A percentile compares a stretch with the other conserved stretches of the same genome.
phyloP scores from a whole-genome alignment of 2,329 filamentous ascomycete species.

The Atkinsonella texensis region DNA sequence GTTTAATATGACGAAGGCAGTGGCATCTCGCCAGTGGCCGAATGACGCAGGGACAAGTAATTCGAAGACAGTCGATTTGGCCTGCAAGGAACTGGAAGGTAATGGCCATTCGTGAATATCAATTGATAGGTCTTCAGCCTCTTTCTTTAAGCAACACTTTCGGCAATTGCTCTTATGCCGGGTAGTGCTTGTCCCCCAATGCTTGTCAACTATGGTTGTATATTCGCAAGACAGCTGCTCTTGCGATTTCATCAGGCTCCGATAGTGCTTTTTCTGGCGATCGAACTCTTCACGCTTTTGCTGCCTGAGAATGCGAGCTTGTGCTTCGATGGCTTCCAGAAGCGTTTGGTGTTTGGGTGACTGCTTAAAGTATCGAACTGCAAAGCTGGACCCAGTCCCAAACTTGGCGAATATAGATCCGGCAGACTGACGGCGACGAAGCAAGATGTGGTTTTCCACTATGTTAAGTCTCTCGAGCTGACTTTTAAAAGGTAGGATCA shows the following conservation, averaged over 20 bases:
- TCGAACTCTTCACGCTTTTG: slow-evolving; percentile 9
- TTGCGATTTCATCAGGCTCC: slow-evolving; percentile 7
- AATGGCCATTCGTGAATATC: slow-evolving; percentile 45
- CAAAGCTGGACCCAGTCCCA: slow-evolving; percentile 9
- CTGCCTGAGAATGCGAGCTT: slow-evolving; percentile 16
- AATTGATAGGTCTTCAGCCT: slow-evolving; percentile 32
- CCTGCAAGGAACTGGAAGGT: slow-evolving; percentile 17
- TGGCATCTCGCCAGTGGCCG: slow-evolving; percentile 36
- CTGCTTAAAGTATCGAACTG: slow-evolving; percentile 9
- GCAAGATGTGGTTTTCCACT: slow-evolving; percentile 33
- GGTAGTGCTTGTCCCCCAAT: neutral
- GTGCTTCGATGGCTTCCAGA: slow-evolving; percentile 22
- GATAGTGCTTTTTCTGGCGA: slow-evolving; percentile 3
- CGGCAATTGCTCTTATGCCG: slow-evolving; percentile 16
- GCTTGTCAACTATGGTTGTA: neutral
- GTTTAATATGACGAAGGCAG: slow-evolving; percentile 26
- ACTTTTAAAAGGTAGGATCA: slow-evolving; percentile 29
- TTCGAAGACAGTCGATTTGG: slow-evolving; percentile 42
- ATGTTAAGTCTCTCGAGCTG: slow-evolving; percentile 33
- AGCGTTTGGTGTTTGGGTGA: slow-evolving; percentile 23
- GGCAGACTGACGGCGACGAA: neutral
- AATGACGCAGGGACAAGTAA: slow-evolving; percentile 30
- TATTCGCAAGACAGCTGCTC: slow-evolving; percentile 5
- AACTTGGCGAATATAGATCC: slow-evolving; percentile 10
- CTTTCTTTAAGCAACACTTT: slow-evolving; percentile 20